Evolutionary conservation across 2,329 filamentous ascomycete species (phyloP), one percentile per base, ranked within the genome.

Genomic region (Hysterium pulicare): DNA sequence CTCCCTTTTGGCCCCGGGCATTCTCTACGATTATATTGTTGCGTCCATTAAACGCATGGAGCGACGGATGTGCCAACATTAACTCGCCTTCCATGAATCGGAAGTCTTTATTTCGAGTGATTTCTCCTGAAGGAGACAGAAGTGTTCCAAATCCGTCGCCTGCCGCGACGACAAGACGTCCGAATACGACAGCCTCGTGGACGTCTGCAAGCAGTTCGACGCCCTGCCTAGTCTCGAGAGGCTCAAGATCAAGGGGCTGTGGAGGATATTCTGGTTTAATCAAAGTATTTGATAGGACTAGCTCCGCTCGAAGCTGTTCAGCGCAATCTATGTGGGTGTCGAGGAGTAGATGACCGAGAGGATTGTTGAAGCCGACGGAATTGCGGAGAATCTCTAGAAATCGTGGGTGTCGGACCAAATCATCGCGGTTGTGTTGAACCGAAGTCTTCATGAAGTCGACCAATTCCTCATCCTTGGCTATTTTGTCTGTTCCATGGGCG

Each of bases 11-110:
- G 11, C 37, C 37, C 16, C 23, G 16, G 16, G 24, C 37, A 30
- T 39, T 39, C 24, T 30, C 37, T 19, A 39, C 37, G 13, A 22
- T 39, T 30, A 39, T 32, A 19, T 39, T 39, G n/a, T 24, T 37
- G 17, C 21, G 21, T 21, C 34, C 34, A 17, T 34, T 34, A 17
- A 34, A 34, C 21, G 21, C 16, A 8, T 39, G 17, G 9, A 13
- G 10, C n/a, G 37, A 30, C 15, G 16, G 31, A n/a, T 39, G 22
- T 30, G 37, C 37, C n/a, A 39, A 20, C 5, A 39, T 13, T n/a
- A 39, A 16, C 17, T 39, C 37, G 5, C 17, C 23, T 17, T 39
- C 24, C n/a, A 5, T 24, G 15, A 39, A 39, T 3, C 11, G 17
- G n/a, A 39, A 39, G 24, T 39, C 37, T n/a, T 24, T 30, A 15